These are phyloP conservation scores for Dactylellina haptotyla DNA, from an alignment of 2,329 filamentous ascomycete genomes.

Conservation along the genomic window DNA sequence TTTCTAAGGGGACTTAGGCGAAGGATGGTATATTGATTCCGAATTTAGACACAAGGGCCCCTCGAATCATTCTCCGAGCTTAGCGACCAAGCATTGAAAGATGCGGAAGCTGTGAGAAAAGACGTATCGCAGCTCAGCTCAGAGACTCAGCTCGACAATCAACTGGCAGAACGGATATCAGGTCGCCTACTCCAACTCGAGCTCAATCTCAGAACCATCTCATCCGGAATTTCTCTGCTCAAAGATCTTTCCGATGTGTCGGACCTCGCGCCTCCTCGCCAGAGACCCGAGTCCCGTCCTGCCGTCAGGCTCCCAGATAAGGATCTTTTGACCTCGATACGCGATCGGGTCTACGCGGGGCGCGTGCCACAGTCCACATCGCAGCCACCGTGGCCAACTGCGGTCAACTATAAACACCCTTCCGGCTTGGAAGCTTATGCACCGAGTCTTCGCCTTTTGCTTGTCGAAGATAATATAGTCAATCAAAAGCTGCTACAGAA, in stretches of 20 bases:
- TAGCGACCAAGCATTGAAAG: constrained; percentile 22
- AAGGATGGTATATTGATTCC: not conserved
- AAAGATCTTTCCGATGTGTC: constrained; percentile 38
- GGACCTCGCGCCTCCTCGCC: constrained; percentile 12
- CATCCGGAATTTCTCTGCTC: constrained; percentile 42
- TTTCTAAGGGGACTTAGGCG: not conserved
- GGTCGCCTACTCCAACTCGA: constrained; percentile 22
- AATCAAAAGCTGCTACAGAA: constrained; percentile 21
- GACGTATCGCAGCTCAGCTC: not conserved
- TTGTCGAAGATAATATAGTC: constrained; percentile 33
- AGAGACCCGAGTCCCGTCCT: not conserved
- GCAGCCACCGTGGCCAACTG: too few relatives aligned
- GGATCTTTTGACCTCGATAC: constrained; percentile 23
- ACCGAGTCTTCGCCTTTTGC: constrained; percentile 11
- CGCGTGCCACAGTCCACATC: too few relatives aligned
- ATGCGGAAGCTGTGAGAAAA: constrained; percentile 19
- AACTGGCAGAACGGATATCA: not conserved
- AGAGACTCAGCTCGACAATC: not conserved
- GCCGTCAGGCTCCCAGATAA: not conserved
- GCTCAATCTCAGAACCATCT: constrained; percentile 32
- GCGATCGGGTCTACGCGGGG: constrained; percentile 1
- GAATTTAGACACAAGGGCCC: constrained; percentile 22
- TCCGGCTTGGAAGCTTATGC: constrained; percentile 5
- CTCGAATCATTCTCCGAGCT: constrained; percentile 29
- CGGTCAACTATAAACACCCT: not conserved